These are phyloP conservation scores for Colletotrichum coccodes DNA, from an alignment of 2,329 filamentous ascomycete genomes.

Conservation along the genomic window DNA sequence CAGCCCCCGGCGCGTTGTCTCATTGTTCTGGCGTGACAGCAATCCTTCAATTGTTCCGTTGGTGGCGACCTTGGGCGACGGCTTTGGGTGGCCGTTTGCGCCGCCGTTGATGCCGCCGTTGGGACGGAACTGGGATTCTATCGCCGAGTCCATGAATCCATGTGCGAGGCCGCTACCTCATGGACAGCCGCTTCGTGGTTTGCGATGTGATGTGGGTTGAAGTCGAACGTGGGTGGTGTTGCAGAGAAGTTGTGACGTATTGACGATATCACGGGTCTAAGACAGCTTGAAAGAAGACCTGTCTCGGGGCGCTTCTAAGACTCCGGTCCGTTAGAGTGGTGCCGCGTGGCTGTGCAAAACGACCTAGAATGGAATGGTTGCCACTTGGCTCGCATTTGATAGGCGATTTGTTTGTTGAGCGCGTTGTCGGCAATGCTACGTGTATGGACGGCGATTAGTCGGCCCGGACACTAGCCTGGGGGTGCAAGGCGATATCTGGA, in stretches of 20 bases:
- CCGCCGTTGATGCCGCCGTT: slow-evolving; percentile 23
- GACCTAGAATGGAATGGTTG: slow-evolving; percentile 17
- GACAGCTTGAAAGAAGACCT: not conserved
- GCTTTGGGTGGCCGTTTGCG: slow-evolving; percentile 20
- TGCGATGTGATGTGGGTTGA: not conserved
- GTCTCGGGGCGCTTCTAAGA: slow-evolving; percentile 25
- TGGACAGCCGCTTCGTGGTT: slow-evolving; percentile 8
- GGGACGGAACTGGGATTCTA: slow-evolving; percentile 28
- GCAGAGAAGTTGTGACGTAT: slow-evolving; percentile 23
- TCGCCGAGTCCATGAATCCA: slow-evolving; percentile 35
- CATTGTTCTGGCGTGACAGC: slow-evolving; percentile 26
- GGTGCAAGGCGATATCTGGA: not conserved
- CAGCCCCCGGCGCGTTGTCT: slow-evolving; percentile 9
- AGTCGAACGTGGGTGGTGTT: not conserved
- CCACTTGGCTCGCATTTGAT: slow-evolving; percentile 3
- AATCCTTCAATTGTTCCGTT: slow-evolving; percentile 17
- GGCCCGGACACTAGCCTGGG: slow-evolving; percentile 3
- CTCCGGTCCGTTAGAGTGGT: slow-evolving; percentile 15
- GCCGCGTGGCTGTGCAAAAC: slow-evolving; percentile 27
- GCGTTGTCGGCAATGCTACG: not conserved
- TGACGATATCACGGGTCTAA: slow-evolving; percentile 17
- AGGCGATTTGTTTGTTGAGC: slow-evolving; percentile 1
- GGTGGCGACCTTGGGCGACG: slow-evolving; percentile 8
- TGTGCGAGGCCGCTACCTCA: slow-evolving; percentile 31
- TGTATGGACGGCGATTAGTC: slow-evolving; percentile 26